A percentile compares a stretch with the other conserved stretches of the same genome.
phyloP scores from a whole-genome alignment of 495 filamentous ascomycete genomes.

The Cairneyella variabilis region DNA sequence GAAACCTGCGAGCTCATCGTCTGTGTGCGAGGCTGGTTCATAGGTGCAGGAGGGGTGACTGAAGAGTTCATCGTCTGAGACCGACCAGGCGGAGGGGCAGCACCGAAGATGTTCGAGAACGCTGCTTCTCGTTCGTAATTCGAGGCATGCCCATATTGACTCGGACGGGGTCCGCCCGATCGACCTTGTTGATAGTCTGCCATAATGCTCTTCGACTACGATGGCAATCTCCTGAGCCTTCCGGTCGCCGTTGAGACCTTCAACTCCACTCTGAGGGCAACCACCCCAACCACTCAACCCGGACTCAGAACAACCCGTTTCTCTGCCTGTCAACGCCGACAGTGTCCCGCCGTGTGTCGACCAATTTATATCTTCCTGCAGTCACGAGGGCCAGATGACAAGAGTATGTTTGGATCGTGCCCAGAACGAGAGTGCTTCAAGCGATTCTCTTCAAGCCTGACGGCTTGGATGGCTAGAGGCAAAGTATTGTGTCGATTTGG shows the following conservation, averaged over 20 bases:
- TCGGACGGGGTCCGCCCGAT: constrained; percentile 55
- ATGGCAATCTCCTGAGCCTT: not conserved
- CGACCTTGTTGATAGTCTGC: constrained; percentile 83
- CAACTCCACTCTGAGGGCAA: constrained; percentile 18
- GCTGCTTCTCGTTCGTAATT: constrained; percentile 86
- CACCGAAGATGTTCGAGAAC: constrained; percentile 94
- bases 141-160: constrained; percentile 64
- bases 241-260: constrained; percentile 2
- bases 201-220: constrained; percentile 47
- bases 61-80: constrained; percentile 84
- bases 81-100: constrained; percentile 77
- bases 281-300: constrained; percentile 14
- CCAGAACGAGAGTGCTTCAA: constrained; percentile 9
- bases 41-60: constrained; percentile 44
- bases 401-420: constrained; percentile 1
- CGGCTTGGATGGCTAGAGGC: constrained; percentile 13
- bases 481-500: not conserved
- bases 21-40: constrained; percentile 30
- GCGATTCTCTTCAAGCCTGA: not conserved
- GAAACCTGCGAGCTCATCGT: constrained; percentile 23
- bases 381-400: constrained; percentile 3
- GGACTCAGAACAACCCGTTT: constrained; percentile 11
- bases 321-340: constrained; percentile 19
- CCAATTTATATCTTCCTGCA: not conserved
- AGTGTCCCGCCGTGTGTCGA: constrained; percentile 20